Base-by-base conservation (phyloP, 371 early-diverging fungal genomes). In the Mortierella sp. region DNA sequence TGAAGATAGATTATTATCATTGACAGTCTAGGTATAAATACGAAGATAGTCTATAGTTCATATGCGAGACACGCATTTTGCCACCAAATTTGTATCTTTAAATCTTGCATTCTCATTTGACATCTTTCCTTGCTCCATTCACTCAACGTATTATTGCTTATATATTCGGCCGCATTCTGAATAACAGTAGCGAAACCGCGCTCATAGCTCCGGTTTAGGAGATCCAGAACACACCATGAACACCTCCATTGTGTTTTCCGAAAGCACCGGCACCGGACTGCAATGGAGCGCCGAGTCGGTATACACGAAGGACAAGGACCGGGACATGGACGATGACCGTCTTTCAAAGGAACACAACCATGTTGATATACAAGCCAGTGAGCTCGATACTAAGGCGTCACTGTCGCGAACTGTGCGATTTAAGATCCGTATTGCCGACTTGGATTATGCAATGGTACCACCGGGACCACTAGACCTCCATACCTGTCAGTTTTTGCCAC, bases 381-480 rank as follows among this genome's bases (percentile, higher is more conserved):
- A 44, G 19, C 19, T 44, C 7, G 19, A 44, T 8, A 15, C 26
- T 6, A n/a, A 24, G 0, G 14, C 39, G n/a, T 14, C 17, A 1
- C 30, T 12, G 6, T 21, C 56, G 5, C 71, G 71, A 7, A 21
- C 55, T n/a, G 52, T 56, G 19, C 44, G 64, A 14, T 70, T 76
- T 51, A 76, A 76, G 31, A 58, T 91, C 19, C 86, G 92, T 46
- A 89, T 94, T 41, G 80, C 84, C 50, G 82, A 83, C 30, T 78
- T 93, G 27, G 94, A 93, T 75, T 83, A 87, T 49, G 85, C 86
- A 51, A 79, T 86, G 79, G 81, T 79, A 0, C 66, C 61, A 7
- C 92, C 93, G 5, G 84, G 87, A 7, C 83, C 87, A 0, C 72
- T 83, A 5, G 89, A 87, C 73, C 61, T 83, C 21, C 50, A 62